Evolutionary conservation across 345 rosid species (phyloP).

Genomic region (Syzygium jambos): DNA sequence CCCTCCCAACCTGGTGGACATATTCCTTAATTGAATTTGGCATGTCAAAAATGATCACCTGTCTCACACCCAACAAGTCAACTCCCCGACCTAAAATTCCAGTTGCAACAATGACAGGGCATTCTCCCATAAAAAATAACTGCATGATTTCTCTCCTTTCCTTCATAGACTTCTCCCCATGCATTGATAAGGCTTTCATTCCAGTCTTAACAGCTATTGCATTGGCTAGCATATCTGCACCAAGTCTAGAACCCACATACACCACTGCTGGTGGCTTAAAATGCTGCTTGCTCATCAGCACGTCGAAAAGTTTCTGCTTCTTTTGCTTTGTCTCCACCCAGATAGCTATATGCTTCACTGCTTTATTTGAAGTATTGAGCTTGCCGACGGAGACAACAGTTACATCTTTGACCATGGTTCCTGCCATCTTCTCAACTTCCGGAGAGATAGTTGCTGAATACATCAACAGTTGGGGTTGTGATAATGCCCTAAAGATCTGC

Average conservation of each 20-base stretch:
- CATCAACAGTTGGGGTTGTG: constrained; percentile 73
- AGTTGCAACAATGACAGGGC: constrained; percentile 69
- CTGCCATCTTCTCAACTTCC: constrained; percentile 63
- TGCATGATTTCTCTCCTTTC: constrained; percentile 80
- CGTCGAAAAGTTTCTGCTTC: constrained; percentile 90
- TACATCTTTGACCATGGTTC: constrained; percentile 39
- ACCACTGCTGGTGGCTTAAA: constrained; percentile 70
- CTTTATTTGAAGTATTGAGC: constrained; percentile 54
- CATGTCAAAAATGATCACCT: constrained; percentile 88
- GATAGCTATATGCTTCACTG: constrained; percentile 71
- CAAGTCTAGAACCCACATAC: constrained; percentile 76
- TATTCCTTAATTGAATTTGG: constrained; percentile 70
- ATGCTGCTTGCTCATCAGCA: constrained; percentile 67
- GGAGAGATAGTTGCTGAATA: constrained; percentile 75
- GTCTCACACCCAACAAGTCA: constrained; percentile 71
- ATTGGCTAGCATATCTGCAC: constrained; percentile 84
- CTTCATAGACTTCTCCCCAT: constrained; percentile 88
- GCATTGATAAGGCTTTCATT: constrained; percentile 68
- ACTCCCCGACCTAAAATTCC: constrained; percentile 84
- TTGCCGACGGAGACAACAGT: constrained; percentile 45
- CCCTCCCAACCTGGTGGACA: constrained; percentile 85
- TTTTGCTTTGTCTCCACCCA: constrained; percentile 93
- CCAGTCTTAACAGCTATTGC: constrained; percentile 66
- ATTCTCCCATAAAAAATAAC: constrained; percentile 63
- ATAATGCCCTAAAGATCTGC: constrained; percentile 71